A percentile compares a stretch with the other conserved stretches of the same genome.
Conservation (phyloP, 2,329 filamentous ascomycete genomes). For the Neonectria faginata region DNA sequence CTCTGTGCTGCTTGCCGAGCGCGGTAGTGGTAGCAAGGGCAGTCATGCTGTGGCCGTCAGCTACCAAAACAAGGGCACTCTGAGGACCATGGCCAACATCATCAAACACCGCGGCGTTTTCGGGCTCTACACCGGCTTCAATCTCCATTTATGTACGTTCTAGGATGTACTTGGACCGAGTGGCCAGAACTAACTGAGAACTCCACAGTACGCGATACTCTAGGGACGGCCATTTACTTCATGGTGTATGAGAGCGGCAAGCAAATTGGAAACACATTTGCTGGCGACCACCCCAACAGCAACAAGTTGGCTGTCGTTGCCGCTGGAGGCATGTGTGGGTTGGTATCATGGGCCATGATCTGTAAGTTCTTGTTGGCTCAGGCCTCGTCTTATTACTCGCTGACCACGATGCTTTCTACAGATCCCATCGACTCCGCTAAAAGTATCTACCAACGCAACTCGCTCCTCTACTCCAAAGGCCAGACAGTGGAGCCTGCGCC, state of each 20-base stretch:
- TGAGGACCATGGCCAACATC: conserved; percentile 81
- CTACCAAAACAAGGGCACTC: conserved; percentile 82
- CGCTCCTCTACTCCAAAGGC: conserved; percentile 76
- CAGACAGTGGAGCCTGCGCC: conserved; percentile 73
- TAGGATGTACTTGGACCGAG: neutral
- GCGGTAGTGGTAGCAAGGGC: conserved; percentile 53
- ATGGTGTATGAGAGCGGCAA: conserved; percentile 91
- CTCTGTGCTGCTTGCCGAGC: conserved; percentile 77
- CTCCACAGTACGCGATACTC: conserved; percentile 77
- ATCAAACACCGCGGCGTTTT: conserved; percentile 77
- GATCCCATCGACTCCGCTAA: conserved; percentile 85
- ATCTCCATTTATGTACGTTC: conserved; percentile 78
- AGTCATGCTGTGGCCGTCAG: conserved; percentile 72
- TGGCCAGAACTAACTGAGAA: conserved; percentile 28
- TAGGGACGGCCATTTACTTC: conserved; percentile 88
- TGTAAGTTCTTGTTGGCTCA: conserved; percentile 58
- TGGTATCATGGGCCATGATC: conserved; percentile 84
- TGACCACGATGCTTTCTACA: conserved; percentile 43
- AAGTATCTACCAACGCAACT: conserved; percentile 86
- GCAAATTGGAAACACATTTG: conserved; percentile 81
- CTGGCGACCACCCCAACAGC: conserved; percentile 77
- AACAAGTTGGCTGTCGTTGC: conserved; percentile 82
- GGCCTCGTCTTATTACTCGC: neutral
- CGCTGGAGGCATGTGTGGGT: conserved; percentile 83
- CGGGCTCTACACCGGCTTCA: conserved; percentile 85